phyloP scores from a whole-genome alignment of 345 rosid species.

The Lenwebbia sp. region DNA sequence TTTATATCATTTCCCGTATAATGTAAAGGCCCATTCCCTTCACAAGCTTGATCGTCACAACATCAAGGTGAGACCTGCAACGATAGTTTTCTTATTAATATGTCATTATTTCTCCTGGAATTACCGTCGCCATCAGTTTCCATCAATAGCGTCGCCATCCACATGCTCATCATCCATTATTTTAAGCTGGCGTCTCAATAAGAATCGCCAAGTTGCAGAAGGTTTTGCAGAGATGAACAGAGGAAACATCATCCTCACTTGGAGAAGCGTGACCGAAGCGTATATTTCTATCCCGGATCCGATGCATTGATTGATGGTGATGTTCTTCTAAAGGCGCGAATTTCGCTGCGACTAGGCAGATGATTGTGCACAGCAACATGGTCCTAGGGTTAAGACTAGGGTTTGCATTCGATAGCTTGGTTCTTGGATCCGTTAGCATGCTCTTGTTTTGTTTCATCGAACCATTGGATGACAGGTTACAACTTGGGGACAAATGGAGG shows the following conservation, averaged over 20 bases:
- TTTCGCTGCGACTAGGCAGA: background rate
- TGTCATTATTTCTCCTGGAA: background rate
- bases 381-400: background rate
- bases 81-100: background rate
- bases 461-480: background rate
- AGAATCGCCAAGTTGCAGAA: background rate
- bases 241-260: background rate
- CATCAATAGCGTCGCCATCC: background rate
- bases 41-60: background rate
- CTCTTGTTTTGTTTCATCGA: background rate
- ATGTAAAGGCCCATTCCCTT: background rate
- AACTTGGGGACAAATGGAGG: background rate
- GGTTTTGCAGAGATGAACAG: background rate
- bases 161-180: background rate
- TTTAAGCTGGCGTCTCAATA: background rate
- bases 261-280: background rate
- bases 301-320: background rate
- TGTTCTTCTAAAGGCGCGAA: background rate
- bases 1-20: background rate
- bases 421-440: background rate
- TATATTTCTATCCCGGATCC: background rate
- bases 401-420: background rate
- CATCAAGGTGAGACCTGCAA: background rate
- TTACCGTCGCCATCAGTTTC: background rate
- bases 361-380: background rate